phyloP scores from a whole-genome alignment of 2,329 filamentous ascomycete genomes.

The Aspergillus nomiae region DNA sequence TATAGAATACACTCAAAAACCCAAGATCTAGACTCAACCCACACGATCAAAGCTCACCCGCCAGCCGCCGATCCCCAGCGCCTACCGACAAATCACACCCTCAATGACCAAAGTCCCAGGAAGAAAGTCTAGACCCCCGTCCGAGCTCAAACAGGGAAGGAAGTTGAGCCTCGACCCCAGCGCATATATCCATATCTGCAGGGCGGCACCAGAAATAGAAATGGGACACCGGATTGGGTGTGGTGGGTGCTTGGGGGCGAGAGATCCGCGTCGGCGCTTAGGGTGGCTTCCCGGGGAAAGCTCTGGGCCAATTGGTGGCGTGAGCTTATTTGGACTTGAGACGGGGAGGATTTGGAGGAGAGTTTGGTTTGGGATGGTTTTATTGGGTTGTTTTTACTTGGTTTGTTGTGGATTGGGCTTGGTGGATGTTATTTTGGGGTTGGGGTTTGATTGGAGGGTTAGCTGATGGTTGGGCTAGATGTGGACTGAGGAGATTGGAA shows the following conservation, averaged over 20 bases:
- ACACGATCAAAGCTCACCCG: background rate
- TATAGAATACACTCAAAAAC: background rate
- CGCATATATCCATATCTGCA: background rate
- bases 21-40: background rate
- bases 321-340: constrained; percentile 23
- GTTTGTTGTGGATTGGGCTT: background rate
- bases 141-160: background rate
- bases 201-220: background rate
- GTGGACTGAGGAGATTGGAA: background rate
- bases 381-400: no score
- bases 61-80: background rate
- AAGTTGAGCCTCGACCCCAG: background rate
- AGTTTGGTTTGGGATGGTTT: background rate
- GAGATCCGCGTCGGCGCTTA: constrained; percentile 1
- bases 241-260: background rate
- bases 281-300: background rate
- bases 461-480: background rate
- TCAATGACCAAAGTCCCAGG: background rate
- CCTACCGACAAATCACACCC: background rate
- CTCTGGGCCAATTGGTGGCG: background rate
- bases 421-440: background rate
- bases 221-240: background rate
- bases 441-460: background rate
- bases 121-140: background rate
- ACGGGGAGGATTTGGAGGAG: constrained; percentile 6